Base-by-base conservation (phyloP, 441 rosid species). In the Isatis lusitanica region DNA sequence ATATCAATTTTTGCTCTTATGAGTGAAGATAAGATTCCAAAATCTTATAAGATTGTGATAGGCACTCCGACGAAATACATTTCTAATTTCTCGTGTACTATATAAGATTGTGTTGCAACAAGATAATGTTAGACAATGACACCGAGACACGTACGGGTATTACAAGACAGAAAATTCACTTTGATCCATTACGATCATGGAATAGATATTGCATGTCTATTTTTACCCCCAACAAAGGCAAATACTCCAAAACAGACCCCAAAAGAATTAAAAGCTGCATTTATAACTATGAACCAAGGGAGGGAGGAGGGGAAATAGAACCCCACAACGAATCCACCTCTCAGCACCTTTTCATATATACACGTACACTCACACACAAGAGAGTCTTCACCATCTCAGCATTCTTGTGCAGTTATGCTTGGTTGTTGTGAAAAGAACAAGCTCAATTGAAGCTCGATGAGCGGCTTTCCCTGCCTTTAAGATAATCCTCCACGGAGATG, bases 361-460 rank as follows among this genome's bases (percentile, higher is more conserved):
- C 43, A 63, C 52, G 62, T 21, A 48, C 76, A 73, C 83, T 38
- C 48, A 50, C 47, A 43, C 61, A n/a, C 44, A 36, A 42, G 50
- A 51, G 6, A 58, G 47, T n/a, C 61, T 61, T 74, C 43, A 74
- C 73, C 52, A 35, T 67, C 30, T 52, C 62, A 50, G 50, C 57
- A 63, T 68, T 53, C 69, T 26, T 47, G n/a, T 55, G 68, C 15
- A 55, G 3, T 30, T 43, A 50, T 53, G 69, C 38, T 30, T 68
- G 68, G 64, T 62, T 51, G 51, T 65, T 40, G 16, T 31, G 9
- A 61, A 42, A 42, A 21, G 12, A 48, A 40, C 9, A 30, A 46
- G 46, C 78, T 84, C 74, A 86, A 73, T 86, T 88, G 9, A 88
- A 88, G 87, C 88, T 88, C 8, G 92, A 82, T n/a, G 90, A 84